phyloP scores from a whole-genome alignment of 164 flowering plant species.

The Vitis rupestris region DNA sequence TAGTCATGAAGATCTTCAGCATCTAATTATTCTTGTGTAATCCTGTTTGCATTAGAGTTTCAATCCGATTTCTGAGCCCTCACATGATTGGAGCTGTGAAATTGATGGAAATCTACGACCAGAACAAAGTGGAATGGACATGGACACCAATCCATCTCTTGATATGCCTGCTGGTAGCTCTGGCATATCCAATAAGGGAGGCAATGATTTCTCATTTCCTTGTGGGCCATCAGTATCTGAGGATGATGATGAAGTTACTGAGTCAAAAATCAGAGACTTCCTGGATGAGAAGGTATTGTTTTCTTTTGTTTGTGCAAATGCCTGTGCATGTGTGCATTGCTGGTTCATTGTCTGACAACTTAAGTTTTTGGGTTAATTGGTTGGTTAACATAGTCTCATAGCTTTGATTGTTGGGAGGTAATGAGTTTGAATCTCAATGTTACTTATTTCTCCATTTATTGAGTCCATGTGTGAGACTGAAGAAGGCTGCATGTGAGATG shows the following conservation, averaged over 20 bases:
- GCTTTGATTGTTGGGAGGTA: neutral
- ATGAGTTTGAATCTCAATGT: too few relatives aligned
- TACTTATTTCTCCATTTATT: too few relatives aligned
- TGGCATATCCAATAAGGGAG: slow-evolving; percentile 11
- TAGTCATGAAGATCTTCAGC: neutral
- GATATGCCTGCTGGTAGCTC: slow-evolving; percentile 10
- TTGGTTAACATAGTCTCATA: too few relatives aligned
- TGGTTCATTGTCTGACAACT: neutral
- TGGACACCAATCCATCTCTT: slow-evolving; percentile 11
- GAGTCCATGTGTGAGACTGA: too few relatives aligned
- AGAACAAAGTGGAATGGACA: slow-evolving; percentile 5
- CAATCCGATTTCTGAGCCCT: slow-evolving; percentile 32
- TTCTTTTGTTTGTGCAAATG: too few relatives aligned
- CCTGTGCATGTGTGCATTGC: too few relatives aligned
- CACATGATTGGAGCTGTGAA: slow-evolving; percentile 28
- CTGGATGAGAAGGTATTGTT: slow-evolving; percentile 47
- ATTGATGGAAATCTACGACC: slow-evolving; percentile 20
- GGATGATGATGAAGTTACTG: slow-evolving; percentile 55
- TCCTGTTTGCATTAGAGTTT: slow-evolving; percentile 25
- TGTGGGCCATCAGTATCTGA: slow-evolving; percentile 32
- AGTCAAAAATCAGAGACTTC: slow-evolving; percentile 48
- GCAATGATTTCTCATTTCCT: slow-evolving; percentile 30
- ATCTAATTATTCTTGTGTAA: neutral
- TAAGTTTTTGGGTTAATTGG: neutral
- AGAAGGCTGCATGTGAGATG: too few relatives aligned